These are phyloP conservation scores for Vitis hybrid DNA, from an alignment of 177 flowering plant genomes.

Conservation along the genomic window DNA sequence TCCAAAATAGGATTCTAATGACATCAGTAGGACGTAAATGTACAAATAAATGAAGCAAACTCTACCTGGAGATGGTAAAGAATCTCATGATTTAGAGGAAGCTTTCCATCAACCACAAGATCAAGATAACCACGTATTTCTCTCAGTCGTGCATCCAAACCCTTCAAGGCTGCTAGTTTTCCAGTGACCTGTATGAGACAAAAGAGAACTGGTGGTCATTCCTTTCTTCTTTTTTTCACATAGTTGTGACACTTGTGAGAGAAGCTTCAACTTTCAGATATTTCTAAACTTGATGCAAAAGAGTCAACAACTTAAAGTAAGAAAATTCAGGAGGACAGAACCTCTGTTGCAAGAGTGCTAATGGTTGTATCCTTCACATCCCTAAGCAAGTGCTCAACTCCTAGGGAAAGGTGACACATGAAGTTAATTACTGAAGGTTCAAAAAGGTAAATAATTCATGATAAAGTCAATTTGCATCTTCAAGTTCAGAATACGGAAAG, in stretches of 20 bases:
- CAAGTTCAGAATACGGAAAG: not conserved
- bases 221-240: no score
- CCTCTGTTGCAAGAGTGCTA: slow-evolving; percentile 98
- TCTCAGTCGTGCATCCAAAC: slow-evolving; percentile 82
- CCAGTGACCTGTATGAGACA: slow-evolving; percentile 68
- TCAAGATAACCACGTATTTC: slow-evolving; percentile 89
- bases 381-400: slow-evolving; percentile 96
- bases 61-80: slow-evolving; percentile 92
- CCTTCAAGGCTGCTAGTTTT: slow-evolving; percentile 88
- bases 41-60: not conserved
- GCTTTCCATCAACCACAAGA: slow-evolving; percentile 84
- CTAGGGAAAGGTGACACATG: slow-evolving; percentile 25
- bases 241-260: not conserved
- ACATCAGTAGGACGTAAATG: no score
- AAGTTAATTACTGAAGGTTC: not conserved
- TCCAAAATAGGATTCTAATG: no score
- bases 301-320: not conserved
- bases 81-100: slow-evolving; percentile 92
- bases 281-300: not conserved
- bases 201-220: not conserved
- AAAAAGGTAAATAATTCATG: not conserved
- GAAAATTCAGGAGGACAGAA: slow-evolving; percentile 6
- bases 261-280: not conserved
- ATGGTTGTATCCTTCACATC: slow-evolving; percentile 99
- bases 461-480: not conserved